Conservation (phyloP, 768 basidiomycete genomes). For the Leucosporidium creatinivorum region DNA sequence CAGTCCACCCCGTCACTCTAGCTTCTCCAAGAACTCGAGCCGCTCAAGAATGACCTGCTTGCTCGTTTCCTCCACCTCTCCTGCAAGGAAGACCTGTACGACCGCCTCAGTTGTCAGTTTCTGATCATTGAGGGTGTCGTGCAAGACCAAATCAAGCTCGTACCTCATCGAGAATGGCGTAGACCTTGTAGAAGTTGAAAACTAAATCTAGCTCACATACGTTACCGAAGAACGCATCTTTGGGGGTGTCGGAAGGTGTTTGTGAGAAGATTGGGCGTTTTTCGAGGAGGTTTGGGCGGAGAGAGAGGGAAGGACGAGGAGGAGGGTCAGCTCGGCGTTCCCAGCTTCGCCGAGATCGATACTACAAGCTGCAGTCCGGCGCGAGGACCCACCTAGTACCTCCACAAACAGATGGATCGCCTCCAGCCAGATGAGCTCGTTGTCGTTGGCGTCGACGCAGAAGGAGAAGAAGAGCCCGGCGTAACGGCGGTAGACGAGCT, state of each 20-base stretch:
- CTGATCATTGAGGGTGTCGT: no score
- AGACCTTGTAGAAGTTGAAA: slow-evolving; percentile 99
- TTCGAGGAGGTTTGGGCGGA: no score
- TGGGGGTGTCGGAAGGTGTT: no score
- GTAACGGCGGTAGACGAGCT: slow-evolving; percentile 92
- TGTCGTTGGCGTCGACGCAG: slow-evolving; percentile 96
- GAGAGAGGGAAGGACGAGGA: no score
- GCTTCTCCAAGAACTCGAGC: slow-evolving; percentile 84
- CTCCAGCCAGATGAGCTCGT: slow-evolving; percentile 93
- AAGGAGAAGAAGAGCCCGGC: slow-evolving; percentile 97
- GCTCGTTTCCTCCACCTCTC: slow-evolving; percentile 96
- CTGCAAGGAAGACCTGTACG: slow-evolving; percentile 97
- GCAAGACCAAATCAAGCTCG: no score
- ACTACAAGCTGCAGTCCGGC: no score
- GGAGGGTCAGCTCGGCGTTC: no score
- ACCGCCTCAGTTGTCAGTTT: no score
- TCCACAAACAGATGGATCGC: slow-evolving; percentile 98
- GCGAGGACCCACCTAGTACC: slow-evolving; percentile 64
- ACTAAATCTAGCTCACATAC: slow-evolving; percentile 92
- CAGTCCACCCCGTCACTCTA: slow-evolving; percentile 12
- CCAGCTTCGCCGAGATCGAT: no score
- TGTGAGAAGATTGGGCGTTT: slow-evolving; percentile 2
- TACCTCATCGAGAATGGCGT: slow-evolving; percentile 95
- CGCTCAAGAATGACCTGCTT: slow-evolving; percentile 89
- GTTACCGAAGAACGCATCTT: slow-evolving; percentile 97